These are phyloP conservation scores for Salix brachista DNA, from an alignment of 345 rosid genomes.

Conservation along the genomic window DNA sequence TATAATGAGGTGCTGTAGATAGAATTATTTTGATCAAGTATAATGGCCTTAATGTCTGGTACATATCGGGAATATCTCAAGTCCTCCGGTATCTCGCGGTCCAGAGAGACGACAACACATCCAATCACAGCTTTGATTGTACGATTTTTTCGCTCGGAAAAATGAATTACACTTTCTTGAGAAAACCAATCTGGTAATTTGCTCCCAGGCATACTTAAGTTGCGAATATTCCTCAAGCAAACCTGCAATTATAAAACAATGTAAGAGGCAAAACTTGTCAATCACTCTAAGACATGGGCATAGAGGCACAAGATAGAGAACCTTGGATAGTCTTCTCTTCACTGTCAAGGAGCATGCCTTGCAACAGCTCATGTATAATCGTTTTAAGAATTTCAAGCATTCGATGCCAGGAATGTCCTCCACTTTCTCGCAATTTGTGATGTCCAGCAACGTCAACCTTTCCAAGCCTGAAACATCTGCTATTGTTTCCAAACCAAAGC, in stretches of 20 bases:
- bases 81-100: slow-evolving; percentile 24
- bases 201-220: slow-evolving; percentile 58
- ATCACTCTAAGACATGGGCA: not conserved
- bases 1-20: slow-evolving; percentile 9
- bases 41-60: slow-evolving; percentile 36
- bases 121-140: slow-evolving; percentile 42
- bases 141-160: slow-evolving; percentile 34
- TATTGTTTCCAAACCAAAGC: slow-evolving; percentile 32
- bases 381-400: slow-evolving; percentile 31
- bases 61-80: slow-evolving; percentile 29
- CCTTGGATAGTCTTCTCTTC: slow-evolving; percentile 45
- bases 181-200: slow-evolving; percentile 54
- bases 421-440: slow-evolving; percentile 42
- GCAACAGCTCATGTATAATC: slow-evolving; percentile 41
- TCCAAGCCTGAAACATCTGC: slow-evolving; percentile 33
- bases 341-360: slow-evolving; percentile 26
- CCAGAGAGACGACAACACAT: slow-evolving; percentile 45
- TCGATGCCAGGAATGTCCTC: slow-evolving; percentile 45
- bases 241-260: slow-evolving; percentile 27
- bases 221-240: slow-evolving; percentile 34
- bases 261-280: not conserved
- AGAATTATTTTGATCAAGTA: slow-evolving; percentile 13
- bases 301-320: not conserved
- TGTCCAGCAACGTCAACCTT: slow-evolving; percentile 23
- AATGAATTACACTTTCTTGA: slow-evolving; percentile 21